Conservation (phyloP, 2,329 filamentous ascomycete species). For the Podosphaera fusca region DNA sequence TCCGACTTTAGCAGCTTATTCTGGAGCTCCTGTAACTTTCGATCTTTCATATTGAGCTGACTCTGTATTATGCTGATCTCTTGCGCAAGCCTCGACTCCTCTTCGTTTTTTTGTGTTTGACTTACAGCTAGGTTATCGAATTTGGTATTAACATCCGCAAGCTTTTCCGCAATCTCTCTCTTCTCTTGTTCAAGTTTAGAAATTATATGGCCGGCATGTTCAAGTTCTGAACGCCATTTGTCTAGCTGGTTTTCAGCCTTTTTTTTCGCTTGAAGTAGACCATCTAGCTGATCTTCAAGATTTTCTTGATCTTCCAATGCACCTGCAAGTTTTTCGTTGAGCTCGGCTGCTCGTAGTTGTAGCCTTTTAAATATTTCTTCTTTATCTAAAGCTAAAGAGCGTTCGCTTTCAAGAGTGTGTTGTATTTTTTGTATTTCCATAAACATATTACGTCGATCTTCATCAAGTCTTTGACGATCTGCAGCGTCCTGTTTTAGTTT, state of each 20-base stretch:
- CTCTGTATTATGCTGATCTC: conserved; percentile 84
- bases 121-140: conserved; percentile 46
- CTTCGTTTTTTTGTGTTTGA: conserved; percentile 49
- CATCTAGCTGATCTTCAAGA: conserved; percentile 81
- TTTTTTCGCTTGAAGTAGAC: conserved; percentile 71
- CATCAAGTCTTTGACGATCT: conserved; percentile 61
- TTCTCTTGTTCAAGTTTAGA: conserved; percentile 72
- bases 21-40: conserved; percentile 74
- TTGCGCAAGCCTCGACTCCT: conserved; percentile 54
- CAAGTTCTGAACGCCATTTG: conserved; percentile 55
- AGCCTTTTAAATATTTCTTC: conserved; percentile 98
- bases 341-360: conserved; percentile 70
- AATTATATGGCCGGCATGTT: conserved; percentile 79
- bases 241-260: conserved; percentile 69
- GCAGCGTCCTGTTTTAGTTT: conserved; percentile 58
- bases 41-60: conserved; percentile 68
- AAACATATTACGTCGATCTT: conserved; percentile 72
- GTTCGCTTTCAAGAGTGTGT: conserved; percentile 84
- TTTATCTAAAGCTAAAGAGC: conserved; percentile 87
- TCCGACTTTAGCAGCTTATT: conserved; percentile 62
- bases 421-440: conserved; percentile 74
- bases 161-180: conserved; percentile 41
- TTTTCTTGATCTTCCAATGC: conserved; percentile 86
- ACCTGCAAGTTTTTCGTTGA: conserved; percentile 78
- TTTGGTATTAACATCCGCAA: conserved; percentile 45